Conservation (phyloP, 306 rosid genomes). For the Pterocarpus santalinus region DNA sequence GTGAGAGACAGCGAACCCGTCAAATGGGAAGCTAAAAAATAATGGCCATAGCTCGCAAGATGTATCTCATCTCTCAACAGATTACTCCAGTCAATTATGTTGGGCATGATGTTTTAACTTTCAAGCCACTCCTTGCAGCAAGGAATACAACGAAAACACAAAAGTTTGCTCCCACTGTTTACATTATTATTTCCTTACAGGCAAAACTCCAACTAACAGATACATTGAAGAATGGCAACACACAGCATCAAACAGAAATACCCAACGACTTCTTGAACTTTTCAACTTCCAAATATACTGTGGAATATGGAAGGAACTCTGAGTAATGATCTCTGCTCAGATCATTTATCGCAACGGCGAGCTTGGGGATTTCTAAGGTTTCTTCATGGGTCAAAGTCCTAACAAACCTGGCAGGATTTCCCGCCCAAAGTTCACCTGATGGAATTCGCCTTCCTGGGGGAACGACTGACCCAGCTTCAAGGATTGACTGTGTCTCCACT, state of each 20-base stretch:
- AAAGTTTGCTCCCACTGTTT: constrained; percentile 54
- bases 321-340: constrained; percentile 82
- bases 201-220: constrained; percentile 63
- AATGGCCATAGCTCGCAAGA: constrained; percentile 34
- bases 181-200: constrained; percentile 79
- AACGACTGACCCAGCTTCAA: constrained; percentile 98
- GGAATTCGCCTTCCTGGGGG: constrained; percentile 98
- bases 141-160: constrained; percentile 54
- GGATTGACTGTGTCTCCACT: constrained; percentile 93
- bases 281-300: constrained; percentile 96
- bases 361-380: constrained; percentile 95
- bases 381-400: constrained; percentile 90
- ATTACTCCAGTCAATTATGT: constrained; percentile 45
- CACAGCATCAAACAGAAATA: constrained; percentile 68
- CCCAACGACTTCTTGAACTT: constrained; percentile 95
- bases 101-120: constrained; percentile 24
- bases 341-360: constrained; percentile 92
- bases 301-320: constrained; percentile 95
- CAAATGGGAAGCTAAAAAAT: constrained; percentile 12
- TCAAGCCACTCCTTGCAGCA: constrained; percentile 51
- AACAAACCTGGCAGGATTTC: constrained; percentile 96
- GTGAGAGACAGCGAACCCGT: neutral
- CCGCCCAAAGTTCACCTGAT: constrained; percentile 96
- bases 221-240: constrained; percentile 51
- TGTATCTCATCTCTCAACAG: constrained; percentile 46